Base-by-base conservation (phyloP, 2,329 filamentous ascomycete species). In the Ceratocystis papillata region DNA sequence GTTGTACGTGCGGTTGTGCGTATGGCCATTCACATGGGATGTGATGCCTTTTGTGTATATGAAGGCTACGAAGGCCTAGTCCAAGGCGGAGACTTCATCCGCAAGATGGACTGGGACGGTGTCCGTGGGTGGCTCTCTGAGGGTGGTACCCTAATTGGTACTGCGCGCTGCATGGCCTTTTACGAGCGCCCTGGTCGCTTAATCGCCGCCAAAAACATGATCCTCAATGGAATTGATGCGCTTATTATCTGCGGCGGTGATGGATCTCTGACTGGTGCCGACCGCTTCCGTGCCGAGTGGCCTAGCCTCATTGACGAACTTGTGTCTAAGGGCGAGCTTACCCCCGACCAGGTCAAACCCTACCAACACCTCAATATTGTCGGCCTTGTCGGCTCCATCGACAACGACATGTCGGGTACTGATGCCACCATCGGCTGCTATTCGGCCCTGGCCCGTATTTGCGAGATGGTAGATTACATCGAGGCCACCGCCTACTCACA, bases 391-490 rank as follows among this genome's bases (percentile, higher is more conserved):
- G 94, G 94, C 67, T 96, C 91, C 65, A 99, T 99, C 73, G 94
- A 99, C 81, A 99, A 99, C 74, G 94, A 99, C 74, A 88, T 99
- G 77, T 95, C 92, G 62, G 90, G 90, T 70, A 99, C 94, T 12
- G 94, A 99, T 76, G 93, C 94, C 67, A 99, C 94, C 41, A 96
- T 99, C 74, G 94, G 94, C 66, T 95, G 90, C 75, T 97, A 96
- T 79, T 96, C 92, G 55, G 94, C 94, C 28, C 83, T 99, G 66
- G 86, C 88, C 61, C 87, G 93, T 68, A 96, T 99, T 71, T 97
- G 93, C 77, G 89, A 96, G 74, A 90, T 93, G 73, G 90, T 99
- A 67, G 94, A 99, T 78, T 93, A 91, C 73, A 96, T 99, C 71
- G 93, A 99, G 76, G 92, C 93, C 22, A 97, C 94, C 0, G 93